phyloP scores from a whole-genome alignment of 2,329 filamentous ascomycete species.

The Cercospora brassicicola region DNA sequence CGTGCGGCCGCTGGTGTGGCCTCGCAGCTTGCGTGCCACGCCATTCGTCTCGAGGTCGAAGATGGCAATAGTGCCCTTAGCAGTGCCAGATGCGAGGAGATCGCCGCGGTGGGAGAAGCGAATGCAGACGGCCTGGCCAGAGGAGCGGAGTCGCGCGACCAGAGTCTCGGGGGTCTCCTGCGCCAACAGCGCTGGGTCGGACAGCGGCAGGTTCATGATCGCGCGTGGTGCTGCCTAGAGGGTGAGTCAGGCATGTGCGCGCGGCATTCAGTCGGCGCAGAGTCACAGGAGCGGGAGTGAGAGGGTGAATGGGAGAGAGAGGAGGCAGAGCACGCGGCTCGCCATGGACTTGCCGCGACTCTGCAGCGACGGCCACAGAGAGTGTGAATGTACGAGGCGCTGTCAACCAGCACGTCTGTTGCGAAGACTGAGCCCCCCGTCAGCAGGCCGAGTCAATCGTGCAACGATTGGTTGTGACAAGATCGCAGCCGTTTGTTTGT shows the following conservation, averaged over 20 bases:
- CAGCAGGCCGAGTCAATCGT: conserved; percentile 2
- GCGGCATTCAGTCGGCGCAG: not conserved
- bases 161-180: conserved; percentile 89
- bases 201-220: conserved; percentile 68
- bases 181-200: conserved; percentile 69
- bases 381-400: not conserved
- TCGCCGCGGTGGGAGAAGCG: conserved; percentile 95
- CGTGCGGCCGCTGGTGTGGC: conserved; percentile 74
- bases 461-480: conserved; percentile 5
- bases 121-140: conserved; percentile 63
- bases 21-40: conserved; percentile 87
- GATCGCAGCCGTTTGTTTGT: not conserved
- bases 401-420: not conserved
- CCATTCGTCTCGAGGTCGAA: conserved; percentile 98
- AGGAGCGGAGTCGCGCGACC: conserved; percentile 76
- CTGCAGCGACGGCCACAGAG: not conserved
- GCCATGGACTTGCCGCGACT: conserved; percentile 1
- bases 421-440: not conserved
- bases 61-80: conserved; percentile 89
- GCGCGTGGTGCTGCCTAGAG: conserved; percentile 14
- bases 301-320: not conserved
- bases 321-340: not conserved
- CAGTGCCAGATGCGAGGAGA: conserved; percentile 85
- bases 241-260: conserved; percentile 12
- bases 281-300: not conserved